These are phyloP conservation scores for Limnanthes douglasii DNA, from an alignment of 345 rosid species.

Conservation along the genomic window DNA sequence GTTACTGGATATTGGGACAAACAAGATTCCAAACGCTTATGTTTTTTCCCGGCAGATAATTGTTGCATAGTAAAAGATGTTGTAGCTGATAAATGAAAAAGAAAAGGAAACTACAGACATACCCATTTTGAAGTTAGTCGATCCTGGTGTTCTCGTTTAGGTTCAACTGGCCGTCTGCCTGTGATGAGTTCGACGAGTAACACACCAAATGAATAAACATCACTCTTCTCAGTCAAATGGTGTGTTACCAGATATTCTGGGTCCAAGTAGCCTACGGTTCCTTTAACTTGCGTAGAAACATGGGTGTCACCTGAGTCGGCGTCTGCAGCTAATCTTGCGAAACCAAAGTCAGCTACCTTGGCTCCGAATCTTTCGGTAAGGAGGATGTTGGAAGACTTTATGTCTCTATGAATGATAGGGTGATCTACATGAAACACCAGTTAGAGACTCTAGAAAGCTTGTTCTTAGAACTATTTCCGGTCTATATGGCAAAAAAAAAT, in stretches of 20 bases:
- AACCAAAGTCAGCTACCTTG: conserved; percentile 88
- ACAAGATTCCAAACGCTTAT: too few species aligned
- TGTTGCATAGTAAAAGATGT: neutral
- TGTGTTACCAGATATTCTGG: conserved; percentile 82
- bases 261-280: conserved; percentile 92
- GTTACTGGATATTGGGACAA: too few species aligned
- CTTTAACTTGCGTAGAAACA: conserved; percentile 95
- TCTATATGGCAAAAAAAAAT: neutral
- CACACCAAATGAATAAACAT: conserved; percentile 89
- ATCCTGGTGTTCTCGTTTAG: conserved; percentile 52
- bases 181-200: conserved; percentile 65
- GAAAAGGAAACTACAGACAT: conserved; percentile 5
- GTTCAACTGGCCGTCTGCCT: conserved; percentile 80
- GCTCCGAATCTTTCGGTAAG: conserved; percentile 77
- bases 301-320: conserved; percentile 70
- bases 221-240: conserved; percentile 88
- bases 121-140: conserved; percentile 85
- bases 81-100: neutral
- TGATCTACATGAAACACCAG: conserved; percentile 37
- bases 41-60: too few species aligned
- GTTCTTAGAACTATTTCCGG: too few species aligned
- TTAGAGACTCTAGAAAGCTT: neutral
- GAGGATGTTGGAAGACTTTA: conserved; percentile 92
- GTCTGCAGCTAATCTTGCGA: conserved; percentile 77
- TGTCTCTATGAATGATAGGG: conserved; percentile 91